A percentile compares a stretch with the other conserved stretches of the same genome.
Evolutionary conservation across 2,329 filamentous ascomycete species (phyloP).

Genomic region (Xylaria sp.): DNA sequence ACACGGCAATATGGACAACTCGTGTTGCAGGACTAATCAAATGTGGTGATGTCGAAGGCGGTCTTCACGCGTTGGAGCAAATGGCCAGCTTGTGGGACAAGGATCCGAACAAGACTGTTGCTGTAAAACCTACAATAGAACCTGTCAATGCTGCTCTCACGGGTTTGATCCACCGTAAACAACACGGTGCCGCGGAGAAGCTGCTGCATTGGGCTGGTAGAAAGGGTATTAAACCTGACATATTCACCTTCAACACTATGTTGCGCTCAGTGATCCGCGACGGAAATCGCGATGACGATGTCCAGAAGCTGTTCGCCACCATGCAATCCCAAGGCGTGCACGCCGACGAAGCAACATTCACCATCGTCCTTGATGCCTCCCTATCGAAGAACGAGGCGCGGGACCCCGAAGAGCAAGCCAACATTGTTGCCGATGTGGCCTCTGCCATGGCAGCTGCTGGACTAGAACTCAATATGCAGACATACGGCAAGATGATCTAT

Average conservation of each 20-base stretch:
- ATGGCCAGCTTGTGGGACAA: constrained; percentile 70
- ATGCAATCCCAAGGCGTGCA: constrained; percentile 68
- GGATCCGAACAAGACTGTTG: constrained; percentile 53
- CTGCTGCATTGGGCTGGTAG: constrained; percentile 69
- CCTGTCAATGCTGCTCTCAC: constrained; percentile 76
- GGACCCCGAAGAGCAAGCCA: constrained; percentile 58
- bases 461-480: constrained; percentile 68
- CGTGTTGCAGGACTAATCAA: constrained; percentile 74
- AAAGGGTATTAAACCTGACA: constrained; percentile 65
- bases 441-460: constrained; percentile 66
- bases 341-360: constrained; percentile 76
- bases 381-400: constrained; percentile 55
- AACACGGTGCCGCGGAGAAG: constrained; percentile 60
- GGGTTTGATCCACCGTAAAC: constrained; percentile 65
- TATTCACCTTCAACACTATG: constrained; percentile 75
- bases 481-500: constrained; percentile 77
- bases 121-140: constrained; percentile 68
- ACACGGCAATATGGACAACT: constrained; percentile 74
- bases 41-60: constrained; percentile 62
- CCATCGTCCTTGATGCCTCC: constrained; percentile 73
- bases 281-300: constrained; percentile 57
- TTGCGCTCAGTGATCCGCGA: constrained; percentile 67
- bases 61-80: constrained; percentile 71
- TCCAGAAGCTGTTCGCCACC: constrained; percentile 62
- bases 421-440: constrained; percentile 65